Evolutionary conservation across 805 yeast genomes (phyloP).

Genomic region (Zygoascus biomembranicola): DNA sequence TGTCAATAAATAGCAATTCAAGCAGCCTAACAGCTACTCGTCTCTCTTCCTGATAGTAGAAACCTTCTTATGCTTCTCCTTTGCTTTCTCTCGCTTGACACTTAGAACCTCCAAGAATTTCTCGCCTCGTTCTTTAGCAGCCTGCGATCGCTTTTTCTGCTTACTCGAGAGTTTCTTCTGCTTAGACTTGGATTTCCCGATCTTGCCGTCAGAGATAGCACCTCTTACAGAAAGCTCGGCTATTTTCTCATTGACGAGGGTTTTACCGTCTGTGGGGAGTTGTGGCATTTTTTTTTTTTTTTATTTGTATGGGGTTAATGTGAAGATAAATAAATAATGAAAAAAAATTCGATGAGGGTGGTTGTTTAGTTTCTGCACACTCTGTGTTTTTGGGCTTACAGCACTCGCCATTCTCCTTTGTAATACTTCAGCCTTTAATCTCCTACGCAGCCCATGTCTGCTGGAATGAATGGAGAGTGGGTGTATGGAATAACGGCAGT

Average conservation of each 20-base stretch:
- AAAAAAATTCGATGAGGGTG: not conserved
- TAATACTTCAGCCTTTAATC: not conserved
- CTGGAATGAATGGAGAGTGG: constrained; percentile 1
- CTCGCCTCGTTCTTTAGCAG: constrained; percentile 16
- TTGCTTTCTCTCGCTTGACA: constrained; percentile 23
- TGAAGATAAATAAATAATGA: not conserved
- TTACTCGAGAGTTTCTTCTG: constrained; percentile 14
- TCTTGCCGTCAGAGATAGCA: not conserved
- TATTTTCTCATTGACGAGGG: constrained; percentile 19
- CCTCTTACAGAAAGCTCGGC: constrained; percentile 21
- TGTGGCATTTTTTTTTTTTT: not conserved
- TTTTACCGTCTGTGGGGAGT: constrained; percentile 14
- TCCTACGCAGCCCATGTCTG: not conserved
- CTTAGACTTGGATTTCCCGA: constrained; percentile 6
- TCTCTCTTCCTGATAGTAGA: constrained; percentile 15
- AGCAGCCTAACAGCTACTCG: not conserved
- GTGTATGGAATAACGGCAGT: constrained; percentile 5
- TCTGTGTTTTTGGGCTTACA: not conserved
- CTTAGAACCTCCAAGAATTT: constrained; percentile 20
- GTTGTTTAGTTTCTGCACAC: not conserved
- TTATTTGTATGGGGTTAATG: not conserved
- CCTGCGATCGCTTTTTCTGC: constrained; percentile 13
- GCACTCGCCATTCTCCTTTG: not conserved
- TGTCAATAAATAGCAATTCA: too few species aligned
- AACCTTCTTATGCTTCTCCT: constrained; percentile 19